Percentiles rank a stretch among this genome's conserved stretches.
Conservation (phyloP, 2,329 filamentous ascomycete genomes). For the Cryphonectria naterciae region DNA sequence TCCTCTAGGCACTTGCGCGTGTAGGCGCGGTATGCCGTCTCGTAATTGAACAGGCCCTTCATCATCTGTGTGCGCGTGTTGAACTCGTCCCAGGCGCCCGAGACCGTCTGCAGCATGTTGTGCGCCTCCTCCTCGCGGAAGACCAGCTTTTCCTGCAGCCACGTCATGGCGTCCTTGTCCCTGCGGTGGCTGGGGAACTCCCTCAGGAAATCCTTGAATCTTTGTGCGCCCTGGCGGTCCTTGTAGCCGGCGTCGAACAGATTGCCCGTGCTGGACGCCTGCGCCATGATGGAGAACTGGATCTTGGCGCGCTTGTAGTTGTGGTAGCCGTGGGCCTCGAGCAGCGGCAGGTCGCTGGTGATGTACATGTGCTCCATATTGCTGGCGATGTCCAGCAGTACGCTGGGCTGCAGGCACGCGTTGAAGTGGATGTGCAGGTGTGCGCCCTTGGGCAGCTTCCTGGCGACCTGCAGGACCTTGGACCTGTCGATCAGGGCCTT, state of each 20-base stretch:
- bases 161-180: slow-evolving; percentile 45
- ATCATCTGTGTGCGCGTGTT: slow-evolving; percentile 55
- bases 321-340: slow-evolving; percentile 41
- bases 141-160: slow-evolving; percentile 65
- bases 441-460: slow-evolving; percentile 69
- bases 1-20: slow-evolving; percentile 57
- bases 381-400: slow-evolving; percentile 60
- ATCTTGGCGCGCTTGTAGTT: slow-evolving; percentile 61
- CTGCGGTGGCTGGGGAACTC: slow-evolving; percentile 39
- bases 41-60: slow-evolving; percentile 63
- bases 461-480: slow-evolving; percentile 59
- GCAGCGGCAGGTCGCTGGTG: slow-evolving; percentile 60
- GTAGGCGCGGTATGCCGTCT: slow-evolving; percentile 59
- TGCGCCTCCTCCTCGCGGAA: slow-evolving; percentile 66
- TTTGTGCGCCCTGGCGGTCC: slow-evolving; percentile 47
- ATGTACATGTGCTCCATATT: slow-evolving; percentile 70
- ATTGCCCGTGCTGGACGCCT: slow-evolving; percentile 41
- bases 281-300: slow-evolving; percentile 59
- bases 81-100: slow-evolving; percentile 63
- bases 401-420: slow-evolving; percentile 65
- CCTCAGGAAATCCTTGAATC: slow-evolving; percentile 45
- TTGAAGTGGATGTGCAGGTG: slow-evolving; percentile 81
- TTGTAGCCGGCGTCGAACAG: slow-evolving; percentile 57
- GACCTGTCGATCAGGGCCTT: slow-evolving; percentile 58
- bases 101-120: slow-evolving; percentile 50